Evolutionary conservation across 2,329 filamentous ascomycete species (phyloP).

Genomic region (Helotiales sp.): DNA sequence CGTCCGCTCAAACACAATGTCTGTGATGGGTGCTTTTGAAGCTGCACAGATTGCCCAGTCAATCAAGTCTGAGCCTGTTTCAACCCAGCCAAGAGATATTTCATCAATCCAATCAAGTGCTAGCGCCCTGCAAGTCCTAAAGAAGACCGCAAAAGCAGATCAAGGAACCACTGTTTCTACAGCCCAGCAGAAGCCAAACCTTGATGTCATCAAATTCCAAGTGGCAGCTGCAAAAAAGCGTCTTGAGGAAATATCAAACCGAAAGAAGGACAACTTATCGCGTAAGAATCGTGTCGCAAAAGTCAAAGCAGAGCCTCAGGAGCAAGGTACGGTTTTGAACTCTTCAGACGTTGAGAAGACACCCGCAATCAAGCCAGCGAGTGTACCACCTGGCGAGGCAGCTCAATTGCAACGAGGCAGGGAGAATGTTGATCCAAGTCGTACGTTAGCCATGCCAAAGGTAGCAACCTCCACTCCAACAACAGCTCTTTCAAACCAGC

Average conservation of each 20-base stretch:
- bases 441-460: background rate
- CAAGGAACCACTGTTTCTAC: background rate
- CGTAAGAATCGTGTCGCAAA: background rate
- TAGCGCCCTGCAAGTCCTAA: background rate
- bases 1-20: background rate
- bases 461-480: background rate
- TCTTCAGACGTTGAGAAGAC: background rate
- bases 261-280: background rate
- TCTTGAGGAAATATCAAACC: background rate
- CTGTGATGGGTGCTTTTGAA: background rate
- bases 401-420: background rate
- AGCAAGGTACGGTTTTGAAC: background rate
- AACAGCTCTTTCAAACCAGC: background rate
- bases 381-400: background rate
- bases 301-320: background rate
- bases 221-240: background rate
- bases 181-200: background rate
- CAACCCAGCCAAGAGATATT: background rate
- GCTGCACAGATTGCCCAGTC: background rate
- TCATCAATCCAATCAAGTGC: background rate
- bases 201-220: background rate
- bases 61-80: background rate
- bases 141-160: background rate
- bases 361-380: background rate
- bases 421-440: background rate